Evolutionary conservation across 768 basidiomycete genomes (phyloP), one percentile per base, ranked within the genome.

Genomic region (Xerocomellus chrysenteron): DNA sequence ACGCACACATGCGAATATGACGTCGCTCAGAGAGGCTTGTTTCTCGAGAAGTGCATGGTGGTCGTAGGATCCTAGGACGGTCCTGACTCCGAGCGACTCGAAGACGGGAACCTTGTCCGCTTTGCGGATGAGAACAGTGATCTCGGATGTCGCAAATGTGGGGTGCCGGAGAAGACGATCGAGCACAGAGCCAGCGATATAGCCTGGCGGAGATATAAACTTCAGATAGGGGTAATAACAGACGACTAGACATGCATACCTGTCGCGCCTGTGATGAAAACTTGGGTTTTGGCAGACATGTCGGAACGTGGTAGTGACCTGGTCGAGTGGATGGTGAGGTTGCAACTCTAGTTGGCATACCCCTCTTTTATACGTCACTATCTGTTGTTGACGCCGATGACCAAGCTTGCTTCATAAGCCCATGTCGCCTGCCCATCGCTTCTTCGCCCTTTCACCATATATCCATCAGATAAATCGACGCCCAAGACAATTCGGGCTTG

Each of bases 41-140:
- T 74, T 66, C 59, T 78, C 78, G 8, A 86, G 61, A 14, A 81
- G 59, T 1, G 59, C 63, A 2, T 62, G 49, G 59, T 85, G 81
- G 11, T 69, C 62, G 61, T 80, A 74, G 3, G 82, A 80, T 9
- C 83, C 84, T 21, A 75, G 12, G 12, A 70, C 50, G 3, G 73
- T 48, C 36, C 66, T 69, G 41, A 72, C 40, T 9, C 66, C 69
- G 36, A 73, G 40, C 2, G 62, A 59, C 40, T 67, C 50, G 2
- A 74, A 53, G 11, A 24, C 41, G 4, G 59, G 4, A 2, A 24
- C 56, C 39, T 69, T 69, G 19, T 67, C 59, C 7, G 72, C 65
- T 48, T 69, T 74, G 7, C 75, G 68, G 4, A 73, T 49, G 16
- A 76, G 68, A 0, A 56, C 68, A 10, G 65, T 68, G 48, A 73